These are phyloP conservation scores for Coemansia sp. DNA, from an alignment of 192 early-diverging fungal species.

Conservation along the genomic window DNA sequence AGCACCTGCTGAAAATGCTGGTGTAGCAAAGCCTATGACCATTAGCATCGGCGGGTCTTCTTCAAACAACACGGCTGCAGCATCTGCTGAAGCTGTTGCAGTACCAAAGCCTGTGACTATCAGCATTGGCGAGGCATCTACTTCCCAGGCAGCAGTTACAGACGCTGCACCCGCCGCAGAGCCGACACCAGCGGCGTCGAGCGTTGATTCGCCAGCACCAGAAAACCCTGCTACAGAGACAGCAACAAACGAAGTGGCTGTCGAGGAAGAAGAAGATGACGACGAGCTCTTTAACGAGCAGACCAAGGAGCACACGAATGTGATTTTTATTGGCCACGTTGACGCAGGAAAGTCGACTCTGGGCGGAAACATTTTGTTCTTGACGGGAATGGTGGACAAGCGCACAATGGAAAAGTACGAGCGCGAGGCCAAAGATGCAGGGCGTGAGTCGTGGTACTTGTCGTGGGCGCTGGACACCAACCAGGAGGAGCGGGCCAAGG, in stretches of 20 bases:
- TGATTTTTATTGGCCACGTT: conserved; percentile 99
- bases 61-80: background rate
- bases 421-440: conserved; percentile 95
- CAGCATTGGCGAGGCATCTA: background rate
- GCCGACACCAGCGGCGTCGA: conserved; percentile 20
- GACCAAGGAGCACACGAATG: conserved; percentile 93
- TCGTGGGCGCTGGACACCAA: conserved; percentile 99
- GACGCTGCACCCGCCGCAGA: conserved; percentile 34
- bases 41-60: background rate
- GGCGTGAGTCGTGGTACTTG: conserved; percentile 97
- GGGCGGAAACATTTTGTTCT: conserved; percentile 90
- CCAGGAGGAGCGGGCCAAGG: conserved; percentile 96
- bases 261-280: conserved; percentile 31
- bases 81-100: conserved; percentile 2
- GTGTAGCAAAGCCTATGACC: background rate
- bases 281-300: conserved; percentile 70
- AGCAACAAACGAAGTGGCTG: background rate
- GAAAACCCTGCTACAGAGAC: conserved; percentile 11
- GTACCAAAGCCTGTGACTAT: background rate
- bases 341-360: conserved; percentile 98
- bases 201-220: conserved; percentile 6
- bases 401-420: conserved; percentile 99
- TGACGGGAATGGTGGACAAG: conserved; percentile 99
- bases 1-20: background rate
- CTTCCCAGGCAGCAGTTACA: conserved; percentile 18